Evolutionary conservation across 169 alveolate genomes (phyloP), one percentile per base, ranked within the genome.

Genomic region (Neospora caninum): DNA sequence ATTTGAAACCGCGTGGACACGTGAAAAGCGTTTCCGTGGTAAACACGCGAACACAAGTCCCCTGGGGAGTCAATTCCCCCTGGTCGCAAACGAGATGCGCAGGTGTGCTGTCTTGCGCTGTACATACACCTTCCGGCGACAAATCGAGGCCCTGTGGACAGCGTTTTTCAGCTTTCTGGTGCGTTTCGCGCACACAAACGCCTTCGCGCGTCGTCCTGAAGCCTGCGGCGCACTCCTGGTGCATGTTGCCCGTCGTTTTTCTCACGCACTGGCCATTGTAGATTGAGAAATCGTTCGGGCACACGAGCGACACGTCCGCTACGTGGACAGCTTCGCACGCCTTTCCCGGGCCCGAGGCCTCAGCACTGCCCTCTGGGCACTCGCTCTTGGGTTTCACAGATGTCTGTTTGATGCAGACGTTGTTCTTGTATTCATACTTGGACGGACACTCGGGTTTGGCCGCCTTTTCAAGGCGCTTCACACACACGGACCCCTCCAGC

Each of bases 51-150:
- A 91, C 91, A 43, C 94, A 91, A 0, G 94, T 91, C 10, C 94
- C 94, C 64, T 91, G 94, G n/a, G 94, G 94, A 78, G 94, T 91
- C 9, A 64, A 70, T 54, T 91, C 94, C 18, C 94, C 94, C 22
- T 78, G 83, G 25, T n/a, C 80, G 49, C 94, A 91, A 67, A 9
- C 22, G 34, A 43, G 43, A 36, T 91, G 67, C 4, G 91, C 53
- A 0, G 87, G 58, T 0, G 42, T 20, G 9, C 80, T 80, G n/a
- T 91, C 94, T 20, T 43, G 43, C 20, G 80, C 0, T 22, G 78
- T 38, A 82, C 94, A 91, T 41, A 39, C 38, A 22, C 80, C 88
- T 29, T 91, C 94, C 54, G 38, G 54, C 20, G 34, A 42, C n/a
- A 80, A 31, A 0, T 82, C 89, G n/a, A 64, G 54, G 20, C 94